These are phyloP conservation scores for Globisporangium cylindrosporum DNA, from an alignment of 352 stramenopile genomes.

Conservation along the genomic window DNA sequence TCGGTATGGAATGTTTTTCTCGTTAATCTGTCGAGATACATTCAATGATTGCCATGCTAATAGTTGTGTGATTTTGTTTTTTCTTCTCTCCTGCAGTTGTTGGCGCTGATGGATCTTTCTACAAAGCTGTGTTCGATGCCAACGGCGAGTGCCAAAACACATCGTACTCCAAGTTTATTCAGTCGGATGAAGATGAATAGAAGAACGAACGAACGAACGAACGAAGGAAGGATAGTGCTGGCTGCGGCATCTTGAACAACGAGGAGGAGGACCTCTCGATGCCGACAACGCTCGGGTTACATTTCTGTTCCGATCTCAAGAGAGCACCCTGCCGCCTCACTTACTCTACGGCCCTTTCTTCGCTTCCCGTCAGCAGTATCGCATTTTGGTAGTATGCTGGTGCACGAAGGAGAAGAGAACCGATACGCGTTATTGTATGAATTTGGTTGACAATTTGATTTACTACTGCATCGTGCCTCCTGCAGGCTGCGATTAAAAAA, in stretches of 20 bases:
- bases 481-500: not conserved
- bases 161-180: conserved; percentile 90
- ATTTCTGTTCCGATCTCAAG: not conserved
- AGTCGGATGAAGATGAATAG: conserved; percentile 87
- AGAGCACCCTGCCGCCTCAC: not conserved
- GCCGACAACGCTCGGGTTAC: not conserved
- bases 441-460: conserved; percentile 18
- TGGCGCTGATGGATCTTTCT: conserved; percentile 84
- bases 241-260: conserved; percentile 1
- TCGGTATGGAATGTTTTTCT: conserved; percentile 43
- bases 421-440: conserved; percentile 19
- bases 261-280: not conserved
- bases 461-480: conserved; percentile 5
- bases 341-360: not conserved
- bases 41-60: conserved; percentile 1
- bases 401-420: not conserved
- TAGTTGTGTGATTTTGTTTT: conserved; percentile 7
- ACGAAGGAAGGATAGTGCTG: not conserved
- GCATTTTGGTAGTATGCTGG: not conserved
- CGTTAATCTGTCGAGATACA: not conserved
- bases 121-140: conserved; percentile 86
- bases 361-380: not conserved
- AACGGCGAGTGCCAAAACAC: conserved; percentile 88
- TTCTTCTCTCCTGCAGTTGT: conserved; percentile 48
- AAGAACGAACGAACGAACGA: conserved; percentile 6